phyloP scores from a whole-genome alignment of 306 rosid genomes.

The Citrullus colocynthis region DNA sequence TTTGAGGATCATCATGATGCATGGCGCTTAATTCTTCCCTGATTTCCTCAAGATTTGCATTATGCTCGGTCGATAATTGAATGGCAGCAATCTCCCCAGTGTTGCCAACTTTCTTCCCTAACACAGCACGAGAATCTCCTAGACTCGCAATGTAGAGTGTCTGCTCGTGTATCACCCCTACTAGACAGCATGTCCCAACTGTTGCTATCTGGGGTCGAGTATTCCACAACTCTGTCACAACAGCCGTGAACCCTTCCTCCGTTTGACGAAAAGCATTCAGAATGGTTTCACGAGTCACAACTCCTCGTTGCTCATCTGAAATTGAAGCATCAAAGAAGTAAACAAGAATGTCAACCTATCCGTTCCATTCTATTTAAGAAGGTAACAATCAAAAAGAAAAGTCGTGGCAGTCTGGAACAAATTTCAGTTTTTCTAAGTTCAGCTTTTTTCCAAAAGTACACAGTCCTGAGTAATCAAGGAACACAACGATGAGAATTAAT shows the following conservation, averaged over 20 bases:
- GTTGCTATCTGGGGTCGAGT: constrained; percentile 57
- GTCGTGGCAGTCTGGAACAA: not conserved
- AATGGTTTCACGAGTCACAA: constrained; percentile 53
- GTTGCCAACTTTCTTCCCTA: constrained; percentile 77
- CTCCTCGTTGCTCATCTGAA: constrained; percentile 39
- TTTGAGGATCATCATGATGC: constrained; percentile 73
- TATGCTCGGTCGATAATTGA: constrained; percentile 78
- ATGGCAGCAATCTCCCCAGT: constrained; percentile 75
- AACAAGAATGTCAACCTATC: constrained; percentile 10
- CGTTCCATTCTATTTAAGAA: not conserved
- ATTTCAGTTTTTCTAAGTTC: not conserved
- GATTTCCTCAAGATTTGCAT: constrained; percentile 59
- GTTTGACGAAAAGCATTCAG: constrained; percentile 46
- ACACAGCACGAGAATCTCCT: constrained; percentile 81
- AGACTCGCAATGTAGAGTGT: constrained; percentile 67
- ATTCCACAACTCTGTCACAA: constrained; percentile 51
- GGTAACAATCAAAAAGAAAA: not conserved
- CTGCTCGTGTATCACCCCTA: constrained; percentile 66
- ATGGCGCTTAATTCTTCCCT: constrained; percentile 59
- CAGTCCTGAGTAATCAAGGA: not conserved
- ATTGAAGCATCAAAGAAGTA: constrained; percentile 35
- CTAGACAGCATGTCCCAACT: constrained; percentile 75
- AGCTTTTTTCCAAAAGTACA: too few relatives aligned
- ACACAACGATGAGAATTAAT: not conserved
- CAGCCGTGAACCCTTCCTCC: constrained; percentile 65